A percentile compares a stretch with the other conserved stretches of the same genome.
These are phyloP conservation scores for Curvularia lunata DNA, from an alignment of 2,329 filamentous ascomycete genomes.

Conservation along the genomic window DNA sequence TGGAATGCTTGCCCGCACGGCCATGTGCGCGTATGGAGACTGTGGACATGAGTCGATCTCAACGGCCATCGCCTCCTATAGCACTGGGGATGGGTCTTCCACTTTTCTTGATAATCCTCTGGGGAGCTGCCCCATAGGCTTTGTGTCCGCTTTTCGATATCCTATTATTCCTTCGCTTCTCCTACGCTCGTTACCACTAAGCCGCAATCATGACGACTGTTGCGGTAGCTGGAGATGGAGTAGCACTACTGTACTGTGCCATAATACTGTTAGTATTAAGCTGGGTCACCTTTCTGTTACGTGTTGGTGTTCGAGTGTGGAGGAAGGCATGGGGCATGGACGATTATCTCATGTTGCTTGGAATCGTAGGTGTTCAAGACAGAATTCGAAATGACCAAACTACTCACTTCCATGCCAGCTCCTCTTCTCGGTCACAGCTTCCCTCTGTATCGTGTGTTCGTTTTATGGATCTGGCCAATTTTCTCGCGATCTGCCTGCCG, in stretches of 20 bases:
- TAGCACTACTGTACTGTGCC: slow-evolving; percentile 24
- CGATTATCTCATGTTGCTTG: slow-evolving; percentile 28
- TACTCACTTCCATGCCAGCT: slow-evolving; percentile 13
- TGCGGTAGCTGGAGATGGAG: slow-evolving; percentile 26
- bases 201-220: slow-evolving; percentile 21
- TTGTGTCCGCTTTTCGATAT: background rate
- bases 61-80: background rate
- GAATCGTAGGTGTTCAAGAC: slow-evolving; percentile 21
- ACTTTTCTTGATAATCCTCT: background rate
- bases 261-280: slow-evolving; percentile 26
- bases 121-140: background rate
- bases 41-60: background rate
- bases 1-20: background rate
- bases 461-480: slow-evolving; percentile 30
- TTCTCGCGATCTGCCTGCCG: slow-evolving; percentile 14
- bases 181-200: background rate
- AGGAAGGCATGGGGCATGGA: slow-evolving; percentile 23
- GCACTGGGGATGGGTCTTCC: background rate
- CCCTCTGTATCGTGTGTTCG: slow-evolving; percentile 27
- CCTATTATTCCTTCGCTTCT: background rate
- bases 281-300: slow-evolving; percentile 28
- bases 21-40: background rate
- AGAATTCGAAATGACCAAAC: background rate
- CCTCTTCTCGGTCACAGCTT: slow-evolving; percentile 27
- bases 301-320: slow-evolving; percentile 26